These are phyloP conservation scores for Eucalyptus erythrocorys DNA, from an alignment of 345 rosid species.

Conservation along the genomic window DNA sequence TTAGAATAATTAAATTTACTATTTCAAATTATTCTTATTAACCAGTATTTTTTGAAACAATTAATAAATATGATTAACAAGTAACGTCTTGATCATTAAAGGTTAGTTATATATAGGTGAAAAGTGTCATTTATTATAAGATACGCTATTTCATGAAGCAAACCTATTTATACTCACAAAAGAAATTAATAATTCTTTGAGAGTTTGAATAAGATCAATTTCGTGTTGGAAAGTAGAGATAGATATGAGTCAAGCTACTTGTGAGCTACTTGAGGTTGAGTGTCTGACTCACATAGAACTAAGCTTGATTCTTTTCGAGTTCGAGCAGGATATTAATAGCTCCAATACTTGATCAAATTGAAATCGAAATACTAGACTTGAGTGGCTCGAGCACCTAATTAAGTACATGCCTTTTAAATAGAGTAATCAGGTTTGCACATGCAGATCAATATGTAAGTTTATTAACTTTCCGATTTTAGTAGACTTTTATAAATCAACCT, in stretches of 20 bases:
- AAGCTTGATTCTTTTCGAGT: neutral
- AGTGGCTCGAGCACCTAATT: neutral
- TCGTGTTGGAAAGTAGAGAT: neutral
- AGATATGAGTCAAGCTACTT: neutral
- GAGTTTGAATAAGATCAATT: neutral
- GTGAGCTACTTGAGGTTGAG: neutral
- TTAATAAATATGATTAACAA: neutral
- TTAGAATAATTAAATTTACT: neutral
- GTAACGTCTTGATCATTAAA: neutral
- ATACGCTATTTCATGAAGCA: neutral
- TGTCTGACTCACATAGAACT: neutral
- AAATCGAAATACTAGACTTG: neutral
- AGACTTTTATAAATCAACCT: neutral
- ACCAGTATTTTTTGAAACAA: neutral
- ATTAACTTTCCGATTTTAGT: neutral
- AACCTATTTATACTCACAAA: neutral
- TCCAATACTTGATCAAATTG: neutral
- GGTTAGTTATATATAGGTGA: neutral
- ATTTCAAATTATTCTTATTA: neutral
- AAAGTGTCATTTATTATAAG: neutral
- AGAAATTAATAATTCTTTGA: neutral
- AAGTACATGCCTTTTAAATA: neutral
- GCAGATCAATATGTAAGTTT: neutral
- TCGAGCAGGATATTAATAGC: neutral
- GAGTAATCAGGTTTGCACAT: neutral